A percentile compares a stretch with the other conserved stretches of the same genome.
These are phyloP conservation scores for Coemansia sp. DNA, from an alignment of 192 early-diverging fungal species.

Conservation along the genomic window DNA sequence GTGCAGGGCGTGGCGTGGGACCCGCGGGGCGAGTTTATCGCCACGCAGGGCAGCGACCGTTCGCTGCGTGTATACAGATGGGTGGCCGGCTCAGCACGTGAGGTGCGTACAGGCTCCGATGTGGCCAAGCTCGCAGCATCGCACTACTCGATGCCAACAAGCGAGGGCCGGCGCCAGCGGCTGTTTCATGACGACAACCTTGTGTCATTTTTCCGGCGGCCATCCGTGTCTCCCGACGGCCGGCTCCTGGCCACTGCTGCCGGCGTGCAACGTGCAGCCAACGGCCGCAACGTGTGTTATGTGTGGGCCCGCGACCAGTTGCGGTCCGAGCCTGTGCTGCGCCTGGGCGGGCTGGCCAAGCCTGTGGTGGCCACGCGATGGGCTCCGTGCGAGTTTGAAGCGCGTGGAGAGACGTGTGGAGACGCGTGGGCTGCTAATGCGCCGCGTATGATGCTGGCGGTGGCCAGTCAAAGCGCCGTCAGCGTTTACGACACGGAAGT, in stretches of 20 bases:
- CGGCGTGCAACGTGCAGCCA: constrained; percentile 61
- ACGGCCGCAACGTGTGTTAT: constrained; percentile 61
- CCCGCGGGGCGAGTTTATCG: constrained; percentile 80
- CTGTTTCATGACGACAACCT: constrained; percentile 86
- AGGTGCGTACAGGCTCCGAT: constrained; percentile 20
- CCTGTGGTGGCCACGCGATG: constrained; percentile 79
- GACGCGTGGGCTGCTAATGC: constrained; percentile 34
- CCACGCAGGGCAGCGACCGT: constrained; percentile 91
- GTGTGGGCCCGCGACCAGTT: constrained; percentile 66
- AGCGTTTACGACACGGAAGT: constrained; percentile 87
- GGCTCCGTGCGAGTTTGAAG: constrained; percentile 44
- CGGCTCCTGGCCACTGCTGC: constrained; percentile 77
- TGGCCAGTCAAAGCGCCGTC: constrained; percentile 80
- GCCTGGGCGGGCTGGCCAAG: constrained; percentile 69
- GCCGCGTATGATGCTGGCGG: constrained; percentile 81
- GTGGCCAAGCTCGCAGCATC: constrained; percentile 28
- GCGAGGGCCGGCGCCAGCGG: constrained; percentile 26
- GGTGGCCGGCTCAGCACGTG: constrained; percentile 11
- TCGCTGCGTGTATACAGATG: constrained; percentile 57
- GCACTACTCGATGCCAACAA: constrained; percentile 30
- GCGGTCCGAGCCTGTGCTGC: constrained; percentile 63
- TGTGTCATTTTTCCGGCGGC: constrained; percentile 86
- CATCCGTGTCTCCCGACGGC: constrained; percentile 87
- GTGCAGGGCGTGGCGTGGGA: constrained; percentile 99
- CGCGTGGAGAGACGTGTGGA: background rate